Evolutionary conservation across 2,329 filamentous ascomycete species (phyloP).

Genomic region (Clarireedia monteithiana): DNA sequence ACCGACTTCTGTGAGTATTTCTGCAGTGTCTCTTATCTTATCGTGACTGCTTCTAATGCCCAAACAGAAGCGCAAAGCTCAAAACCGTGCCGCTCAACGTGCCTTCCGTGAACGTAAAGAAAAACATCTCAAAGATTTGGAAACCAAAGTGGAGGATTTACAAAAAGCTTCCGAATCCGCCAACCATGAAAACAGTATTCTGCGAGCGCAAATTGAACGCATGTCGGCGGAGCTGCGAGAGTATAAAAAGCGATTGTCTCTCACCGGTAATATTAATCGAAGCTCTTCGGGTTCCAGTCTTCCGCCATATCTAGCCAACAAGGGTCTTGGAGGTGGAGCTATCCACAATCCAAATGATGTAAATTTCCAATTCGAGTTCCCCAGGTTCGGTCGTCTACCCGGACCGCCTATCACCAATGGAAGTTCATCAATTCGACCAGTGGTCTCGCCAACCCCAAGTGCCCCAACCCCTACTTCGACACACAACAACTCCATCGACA

Average conservation of each 20-base stretch:
- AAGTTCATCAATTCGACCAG: constrained; percentile 14
- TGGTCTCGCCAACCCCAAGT: constrained; percentile 17
- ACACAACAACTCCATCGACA: constrained; percentile 18
- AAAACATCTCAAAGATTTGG: constrained; percentile 78
- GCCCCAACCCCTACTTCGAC: neutral
- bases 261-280: constrained; percentile 33
- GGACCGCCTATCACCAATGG: constrained; percentile 29
- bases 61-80: constrained; percentile 82
- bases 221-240: constrained; percentile 79
- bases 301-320: constrained; percentile 31
- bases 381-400: constrained; percentile 76
- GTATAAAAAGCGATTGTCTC: constrained; percentile 78
- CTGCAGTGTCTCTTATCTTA: constrained; percentile 22
- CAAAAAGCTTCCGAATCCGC: constrained; percentile 78
- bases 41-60: constrained; percentile 16
- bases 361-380: constrained; percentile 93
- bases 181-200: constrained; percentile 75
- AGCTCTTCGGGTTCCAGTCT: constrained; percentile 14
- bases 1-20: constrained; percentile 77
- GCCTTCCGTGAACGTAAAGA: constrained; percentile 94
- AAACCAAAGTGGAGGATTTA: constrained; percentile 66
- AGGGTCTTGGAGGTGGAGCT: constrained; percentile 39
- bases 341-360: constrained; percentile 60
- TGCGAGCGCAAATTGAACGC: constrained; percentile 83
- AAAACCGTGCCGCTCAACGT: constrained; percentile 86